Conservation (phyloP, 768 basidiomycete species). For the Naganishia kalamii region DNA sequence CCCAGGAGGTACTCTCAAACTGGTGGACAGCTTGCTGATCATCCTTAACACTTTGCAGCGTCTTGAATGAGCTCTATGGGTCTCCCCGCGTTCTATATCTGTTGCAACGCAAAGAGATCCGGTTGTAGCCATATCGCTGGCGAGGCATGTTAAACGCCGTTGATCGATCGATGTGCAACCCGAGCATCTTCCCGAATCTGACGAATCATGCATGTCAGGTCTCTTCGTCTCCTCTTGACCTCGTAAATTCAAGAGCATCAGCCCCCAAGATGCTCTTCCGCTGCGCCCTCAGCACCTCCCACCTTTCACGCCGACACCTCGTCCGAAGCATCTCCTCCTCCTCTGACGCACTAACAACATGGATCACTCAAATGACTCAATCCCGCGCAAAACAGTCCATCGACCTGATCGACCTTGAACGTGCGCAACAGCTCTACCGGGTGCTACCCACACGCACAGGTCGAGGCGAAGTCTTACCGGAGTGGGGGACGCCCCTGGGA, state of each 20-base stretch:
- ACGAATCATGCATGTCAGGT: no score
- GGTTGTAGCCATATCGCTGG: background rate
- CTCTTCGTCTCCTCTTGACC: no score
- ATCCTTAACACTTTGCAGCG: no score
- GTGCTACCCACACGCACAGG: conserved; percentile 31
- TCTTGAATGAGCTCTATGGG: no score
- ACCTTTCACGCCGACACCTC: no score
- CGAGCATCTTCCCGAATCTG: background rate
- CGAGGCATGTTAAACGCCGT: conserved; percentile 2
- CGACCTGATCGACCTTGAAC: conserved; percentile 28
- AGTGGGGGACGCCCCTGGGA: conserved; percentile 21
- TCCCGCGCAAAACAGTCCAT: conserved; percentile 3
- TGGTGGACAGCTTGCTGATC: no score
- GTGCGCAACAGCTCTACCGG: conserved; percentile 26
- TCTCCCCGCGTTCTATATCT: no score
- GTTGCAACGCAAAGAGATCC: no score
- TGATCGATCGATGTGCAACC: background rate
- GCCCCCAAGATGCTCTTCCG: no score
- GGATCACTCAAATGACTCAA: conserved; percentile 24
- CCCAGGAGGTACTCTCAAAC: no score
- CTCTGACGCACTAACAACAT: background rate
- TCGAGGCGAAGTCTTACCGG: background rate
- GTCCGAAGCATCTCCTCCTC: background rate
- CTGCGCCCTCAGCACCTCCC: no score
- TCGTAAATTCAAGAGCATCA: no score